These are phyloP conservation scores for Tolypocladium paradoxum DNA, from an alignment of 2,329 filamentous ascomycete species.

Conservation along the genomic window DNA sequence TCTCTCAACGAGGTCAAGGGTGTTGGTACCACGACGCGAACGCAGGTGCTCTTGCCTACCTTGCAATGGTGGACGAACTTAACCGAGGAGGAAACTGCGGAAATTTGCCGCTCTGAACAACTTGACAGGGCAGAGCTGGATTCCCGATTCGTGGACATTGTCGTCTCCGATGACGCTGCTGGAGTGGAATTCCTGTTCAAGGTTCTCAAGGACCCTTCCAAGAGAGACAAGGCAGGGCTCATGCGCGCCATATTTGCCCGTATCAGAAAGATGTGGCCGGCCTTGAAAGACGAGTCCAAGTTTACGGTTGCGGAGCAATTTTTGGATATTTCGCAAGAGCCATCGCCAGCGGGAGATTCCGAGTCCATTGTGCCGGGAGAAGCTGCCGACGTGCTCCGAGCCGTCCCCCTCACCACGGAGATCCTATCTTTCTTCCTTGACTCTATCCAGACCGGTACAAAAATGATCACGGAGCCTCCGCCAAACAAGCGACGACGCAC, in stretches of 20 bases:
- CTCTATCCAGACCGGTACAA: conserved; percentile 60
- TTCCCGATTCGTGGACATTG: conserved; percentile 35
- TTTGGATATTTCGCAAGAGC: conserved; percentile 47
- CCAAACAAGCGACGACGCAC: conserved; percentile 71
- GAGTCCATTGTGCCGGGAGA: conserved; percentile 37
- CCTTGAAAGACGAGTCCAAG: conserved; percentile 54
- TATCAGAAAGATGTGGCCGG: conserved; percentile 61
- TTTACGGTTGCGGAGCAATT: conserved; percentile 50
- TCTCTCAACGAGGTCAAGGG: conserved; percentile 63
- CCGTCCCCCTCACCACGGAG: conserved; percentile 60
- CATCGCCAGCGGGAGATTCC: conserved; percentile 18
- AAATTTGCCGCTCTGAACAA: conserved; percentile 27
- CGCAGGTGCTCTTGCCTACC: conserved; percentile 64
- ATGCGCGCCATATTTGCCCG: conserved; percentile 56
- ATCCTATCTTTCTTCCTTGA: conserved; percentile 64
- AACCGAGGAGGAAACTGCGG: conserved; percentile 35
- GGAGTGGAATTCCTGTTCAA: conserved; percentile 43
- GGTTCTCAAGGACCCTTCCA: conserved; percentile 29
- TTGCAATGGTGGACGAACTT: conserved; percentile 59
- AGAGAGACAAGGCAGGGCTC: conserved; percentile 37
- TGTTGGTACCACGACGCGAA: conserved; percentile 58
- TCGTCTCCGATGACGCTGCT: conserved; percentile 40
- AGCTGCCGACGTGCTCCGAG: conserved; percentile 62
- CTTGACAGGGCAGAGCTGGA: conserved; percentile 32
- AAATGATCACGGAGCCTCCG: conserved; percentile 60